These are phyloP conservation scores for Phytopythium mirpurense DNA, from an alignment of 352 stramenopile genomes.

Conservation along the genomic window DNA sequence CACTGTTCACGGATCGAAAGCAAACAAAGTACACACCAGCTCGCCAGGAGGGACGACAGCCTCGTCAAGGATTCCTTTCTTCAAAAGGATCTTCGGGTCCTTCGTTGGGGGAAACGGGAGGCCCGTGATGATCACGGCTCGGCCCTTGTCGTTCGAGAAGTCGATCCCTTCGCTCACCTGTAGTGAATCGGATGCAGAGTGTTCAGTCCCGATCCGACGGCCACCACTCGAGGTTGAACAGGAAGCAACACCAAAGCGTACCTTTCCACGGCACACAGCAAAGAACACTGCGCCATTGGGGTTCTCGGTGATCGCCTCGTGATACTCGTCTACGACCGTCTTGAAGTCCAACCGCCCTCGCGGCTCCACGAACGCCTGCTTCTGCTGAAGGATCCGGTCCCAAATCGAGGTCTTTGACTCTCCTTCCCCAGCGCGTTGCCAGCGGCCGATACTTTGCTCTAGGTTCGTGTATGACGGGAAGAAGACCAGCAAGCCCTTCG, in stretches of 20 bases:
- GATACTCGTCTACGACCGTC: slow-evolving; percentile 71
- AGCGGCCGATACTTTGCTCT: slow-evolving; percentile 77
- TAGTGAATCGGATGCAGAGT: slow-evolving; percentile 2
- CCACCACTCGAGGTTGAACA: not conserved
- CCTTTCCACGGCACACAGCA: slow-evolving; percentile 97
- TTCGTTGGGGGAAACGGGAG: slow-evolving; percentile 96
- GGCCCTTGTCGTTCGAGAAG: slow-evolving; percentile 97
- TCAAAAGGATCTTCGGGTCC: slow-evolving; percentile 97
- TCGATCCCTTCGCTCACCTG: slow-evolving; percentile 98
- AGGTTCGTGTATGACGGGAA: slow-evolving; percentile 99
- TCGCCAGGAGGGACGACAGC: slow-evolving; percentile 47
- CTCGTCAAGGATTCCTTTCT: slow-evolving; percentile 95
- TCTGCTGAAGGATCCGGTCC: slow-evolving; percentile 71
- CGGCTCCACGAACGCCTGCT: slow-evolving; percentile 77
- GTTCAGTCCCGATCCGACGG: not conserved
- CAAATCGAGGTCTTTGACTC: slow-evolving; percentile 64
- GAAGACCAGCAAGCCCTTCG: slow-evolving; percentile 97
- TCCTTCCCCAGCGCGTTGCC: slow-evolving; percentile 40
- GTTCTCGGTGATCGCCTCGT: slow-evolving; percentile 64
- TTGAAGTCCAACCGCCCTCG: slow-evolving; percentile 74
- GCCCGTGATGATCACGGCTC: slow-evolving; percentile 98
- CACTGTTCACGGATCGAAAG: no score
- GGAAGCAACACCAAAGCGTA: slow-evolving; percentile 7
- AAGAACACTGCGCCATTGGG: slow-evolving; percentile 94
- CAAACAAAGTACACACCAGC: slow-evolving; percentile 28